Base-by-base conservation (phyloP, 2,329 filamentous ascomycete genomes). In the Corinectria fuckeliana region DNA sequence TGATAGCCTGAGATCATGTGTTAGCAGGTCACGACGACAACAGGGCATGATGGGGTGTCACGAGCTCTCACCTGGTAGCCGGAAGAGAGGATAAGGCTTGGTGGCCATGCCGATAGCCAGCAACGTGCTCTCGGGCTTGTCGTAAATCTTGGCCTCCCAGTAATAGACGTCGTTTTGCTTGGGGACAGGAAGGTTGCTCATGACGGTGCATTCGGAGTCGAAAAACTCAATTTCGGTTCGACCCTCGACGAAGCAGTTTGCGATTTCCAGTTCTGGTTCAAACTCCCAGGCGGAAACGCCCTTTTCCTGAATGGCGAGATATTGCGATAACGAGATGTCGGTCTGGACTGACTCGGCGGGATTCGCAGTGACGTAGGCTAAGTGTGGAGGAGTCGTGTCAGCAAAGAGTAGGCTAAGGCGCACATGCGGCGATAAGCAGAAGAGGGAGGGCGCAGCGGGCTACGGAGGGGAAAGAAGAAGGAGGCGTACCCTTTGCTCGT, bases 161-260 rank as follows among this genome's bases (percentile, higher is more conserved):
- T 99, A 99, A 77, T 99, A 99, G 10, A 98, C 94, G 72, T 99
- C 95, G 73, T 99, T 99, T 74, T 99, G 95, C 74, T 99, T 99
- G 13, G 95, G 95, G 7, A 99, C 92, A 0, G 95, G 95, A 38
- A 99, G 78, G 71, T 99, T 99, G 81, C 91, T 96, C 81, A 97
- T 92, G 62, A 98, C 95, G 69, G 93, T 96, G 80, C 94, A 98
- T 75, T 96, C 95, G 2, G 93, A 95, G 77, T 99, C 95, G 73
- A 96, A 99, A 79, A 99, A 99, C 75, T 99, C 95, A 64, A 99
- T 97, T 76, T 99, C 95, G 10, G 95, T 99, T 66, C 95, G 88
- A 38, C 82, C 94, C 78, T 99, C 94, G 64, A 99, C 95, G 74
- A 99, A 99, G 77, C 95, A 99, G 77, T 98, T 98, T 67, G 95